Conservation (phyloP, 306 rosid genomes). For the Neltuma alba region DNA sequence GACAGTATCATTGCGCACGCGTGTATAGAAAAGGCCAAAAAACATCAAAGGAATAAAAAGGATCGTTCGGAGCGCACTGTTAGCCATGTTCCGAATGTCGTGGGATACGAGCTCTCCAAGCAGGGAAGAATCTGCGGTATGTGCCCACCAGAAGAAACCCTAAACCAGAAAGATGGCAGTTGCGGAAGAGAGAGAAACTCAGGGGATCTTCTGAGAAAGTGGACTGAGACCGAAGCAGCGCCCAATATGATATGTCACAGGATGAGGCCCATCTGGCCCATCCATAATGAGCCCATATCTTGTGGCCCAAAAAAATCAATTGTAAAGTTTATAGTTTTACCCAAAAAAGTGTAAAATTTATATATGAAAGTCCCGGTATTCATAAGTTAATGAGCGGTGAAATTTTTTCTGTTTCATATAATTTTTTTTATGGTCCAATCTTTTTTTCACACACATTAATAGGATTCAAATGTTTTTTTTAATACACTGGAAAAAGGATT, state of each 20-base stretch:
- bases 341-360: too few species aligned
- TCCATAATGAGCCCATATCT: neutral
- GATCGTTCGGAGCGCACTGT: constrained; percentile 24
- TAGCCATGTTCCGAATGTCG: constrained; percentile 29
- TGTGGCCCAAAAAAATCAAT: neutral
- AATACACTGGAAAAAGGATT: too few species aligned
- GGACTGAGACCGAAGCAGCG: neutral
- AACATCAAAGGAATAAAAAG: too few species aligned
- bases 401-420: too few species aligned
- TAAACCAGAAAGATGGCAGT: neutral
- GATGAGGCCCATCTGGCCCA: neutral
- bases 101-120: neutral
- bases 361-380: too few species aligned
- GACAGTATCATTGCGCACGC: neutral
- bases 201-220: neutral
- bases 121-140: neutral
- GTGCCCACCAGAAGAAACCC: neutral
- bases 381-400: too few species aligned
- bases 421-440: too few species aligned
- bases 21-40: neutral
- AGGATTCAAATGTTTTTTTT: too few species aligned
- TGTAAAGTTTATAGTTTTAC: too few species aligned
- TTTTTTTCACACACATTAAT: too few species aligned
- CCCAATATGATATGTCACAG: neutral
- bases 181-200: neutral